Evolutionary conservation across 2,329 filamentous ascomycete genomes (phyloP).

Genomic region (Fusarium caatingaense): DNA sequence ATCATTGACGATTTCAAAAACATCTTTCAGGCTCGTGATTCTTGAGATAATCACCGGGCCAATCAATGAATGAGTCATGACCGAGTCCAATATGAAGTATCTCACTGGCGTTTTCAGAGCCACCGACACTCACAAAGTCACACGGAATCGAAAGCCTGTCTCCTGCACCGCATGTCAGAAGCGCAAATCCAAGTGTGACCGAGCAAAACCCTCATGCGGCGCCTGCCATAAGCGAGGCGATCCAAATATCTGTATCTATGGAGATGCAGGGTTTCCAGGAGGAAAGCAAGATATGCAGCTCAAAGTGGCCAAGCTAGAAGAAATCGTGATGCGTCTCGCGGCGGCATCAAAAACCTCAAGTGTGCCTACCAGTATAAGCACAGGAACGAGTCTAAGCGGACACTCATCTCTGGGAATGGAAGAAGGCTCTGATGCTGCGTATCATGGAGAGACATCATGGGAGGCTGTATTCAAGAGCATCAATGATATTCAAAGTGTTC

Average conservation of each 20-base stretch:
- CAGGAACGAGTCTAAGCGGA: neutral
- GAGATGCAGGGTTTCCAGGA: conserved; percentile 25
- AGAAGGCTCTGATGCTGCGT: conserved; percentile 40
- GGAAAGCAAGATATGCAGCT: conserved; percentile 53
- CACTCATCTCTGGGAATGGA: neutral
- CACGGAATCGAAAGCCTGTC: conserved; percentile 56
- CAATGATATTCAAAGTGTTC: conserved; percentile 54
- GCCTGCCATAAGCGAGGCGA: conserved; percentile 55
- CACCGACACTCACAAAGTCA: conserved; percentile 49
- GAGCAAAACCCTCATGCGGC: conserved; percentile 53
- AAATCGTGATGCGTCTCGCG: conserved; percentile 54
- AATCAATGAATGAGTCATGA: conserved; percentile 27
- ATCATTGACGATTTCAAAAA: neutral
- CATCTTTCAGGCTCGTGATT: too few species aligned
- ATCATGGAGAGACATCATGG: conserved; percentile 56
- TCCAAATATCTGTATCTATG: conserved; percentile 50
- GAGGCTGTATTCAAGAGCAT: conserved; percentile 57
- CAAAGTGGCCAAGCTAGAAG: conserved; percentile 55
- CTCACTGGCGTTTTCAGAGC: conserved; percentile 54
- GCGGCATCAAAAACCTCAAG: conserved; percentile 19
- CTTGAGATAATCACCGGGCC: neutral
- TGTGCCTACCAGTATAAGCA: neutral
- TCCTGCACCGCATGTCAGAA: conserved; percentile 57
- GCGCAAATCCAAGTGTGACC: conserved; percentile 58
- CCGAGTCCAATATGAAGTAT: conserved; percentile 36